phyloP scores from a whole-genome alignment of 352 stramenopile genomes.

The Phytopythium montanum region DNA sequence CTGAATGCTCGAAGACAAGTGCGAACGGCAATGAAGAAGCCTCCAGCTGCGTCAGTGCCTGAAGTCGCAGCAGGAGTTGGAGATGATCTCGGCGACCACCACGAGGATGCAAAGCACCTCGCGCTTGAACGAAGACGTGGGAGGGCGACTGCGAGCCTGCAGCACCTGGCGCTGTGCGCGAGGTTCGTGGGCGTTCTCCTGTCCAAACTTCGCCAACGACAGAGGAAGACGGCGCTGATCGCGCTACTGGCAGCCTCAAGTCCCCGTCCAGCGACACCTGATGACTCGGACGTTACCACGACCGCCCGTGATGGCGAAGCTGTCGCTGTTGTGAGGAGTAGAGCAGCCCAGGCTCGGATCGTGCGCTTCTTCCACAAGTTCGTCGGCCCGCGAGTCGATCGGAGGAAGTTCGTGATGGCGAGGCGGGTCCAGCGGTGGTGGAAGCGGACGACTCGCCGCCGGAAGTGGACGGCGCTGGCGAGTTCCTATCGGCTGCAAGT shows the following conservation, averaged over 20 bases:
- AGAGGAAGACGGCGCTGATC: constrained; percentile 39
- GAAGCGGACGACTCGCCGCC: constrained; percentile 17
- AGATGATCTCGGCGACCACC: not conserved
- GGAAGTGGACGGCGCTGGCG: constrained; percentile 27
- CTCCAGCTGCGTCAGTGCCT: constrained; percentile 1
- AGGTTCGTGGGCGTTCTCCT: constrained; percentile 35
- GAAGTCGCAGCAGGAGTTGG: not conserved
- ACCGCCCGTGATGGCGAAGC: not conserved
- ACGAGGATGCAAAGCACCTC: not conserved
- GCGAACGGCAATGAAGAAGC: constrained; percentile 4
- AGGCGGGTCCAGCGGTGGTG: constrained; percentile 42
- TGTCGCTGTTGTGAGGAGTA: not conserved
- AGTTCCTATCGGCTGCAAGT: constrained; percentile 4
- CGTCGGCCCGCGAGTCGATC: constrained; percentile 35
- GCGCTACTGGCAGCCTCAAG: constrained; percentile 28
- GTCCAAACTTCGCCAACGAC: constrained; percentile 19
- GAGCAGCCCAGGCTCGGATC: constrained; percentile 17
- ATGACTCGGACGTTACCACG: constrained; percentile 24
- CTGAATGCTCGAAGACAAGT: constrained; percentile 11
- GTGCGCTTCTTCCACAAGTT: constrained; percentile 44
- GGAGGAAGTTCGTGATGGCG: constrained; percentile 51
- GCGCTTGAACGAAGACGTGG: not conserved
- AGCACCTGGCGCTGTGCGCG: constrained; percentile 21
- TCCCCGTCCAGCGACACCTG: not conserved
- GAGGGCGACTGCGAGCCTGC: constrained; percentile 13